Evolutionary conservation across 805 yeast species (phyloP).

Genomic region (Saccharomycopsis fodiens): DNA sequence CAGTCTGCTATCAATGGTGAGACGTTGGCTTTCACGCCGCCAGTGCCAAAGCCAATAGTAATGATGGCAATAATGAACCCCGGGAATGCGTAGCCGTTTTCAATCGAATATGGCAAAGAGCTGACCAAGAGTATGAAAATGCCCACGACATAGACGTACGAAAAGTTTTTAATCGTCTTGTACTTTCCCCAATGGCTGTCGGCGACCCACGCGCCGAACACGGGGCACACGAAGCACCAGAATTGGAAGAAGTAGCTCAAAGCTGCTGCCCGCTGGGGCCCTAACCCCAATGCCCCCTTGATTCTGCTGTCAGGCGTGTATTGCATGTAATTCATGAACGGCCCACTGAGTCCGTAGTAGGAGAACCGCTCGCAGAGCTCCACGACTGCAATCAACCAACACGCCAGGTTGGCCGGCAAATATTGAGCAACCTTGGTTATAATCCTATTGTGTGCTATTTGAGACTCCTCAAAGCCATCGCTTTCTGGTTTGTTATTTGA

Average conservation of each 20-base stretch:
- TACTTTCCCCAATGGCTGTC: constrained; percentile 71
- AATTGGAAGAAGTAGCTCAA: constrained; percentile 70
- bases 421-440: neutral
- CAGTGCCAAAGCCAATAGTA: constrained; percentile 69
- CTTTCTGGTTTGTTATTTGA: neutral
- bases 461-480: too few species aligned
- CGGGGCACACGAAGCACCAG: constrained; percentile 77
- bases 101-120: constrained; percentile 53
- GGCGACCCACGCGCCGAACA: constrained; percentile 67
- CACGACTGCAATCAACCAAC: constrained; percentile 59
- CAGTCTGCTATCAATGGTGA: constrained; percentile 61
- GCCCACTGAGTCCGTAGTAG: constrained; percentile 70
- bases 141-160: constrained; percentile 53
- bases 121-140: constrained; percentile 60
- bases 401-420: constrained; percentile 26
- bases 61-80: constrained; percentile 53
- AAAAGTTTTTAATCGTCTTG: constrained; percentile 56
- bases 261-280: constrained; percentile 60
- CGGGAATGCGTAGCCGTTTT: constrained; percentile 46
- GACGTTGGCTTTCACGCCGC: constrained; percentile 73
- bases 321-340: constrained; percentile 76
- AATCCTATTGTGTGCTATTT: neutral
- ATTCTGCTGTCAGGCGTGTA: constrained; percentile 32
- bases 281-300: constrained; percentile 52
- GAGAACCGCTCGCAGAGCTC: constrained; percentile 79